A percentile compares a stretch with the other conserved stretches of the same genome.
These are phyloP conservation scores for Leccinum fibrillosum DNA, from an alignment of 768 basidiomycete species.

Conservation along the genomic window DNA sequence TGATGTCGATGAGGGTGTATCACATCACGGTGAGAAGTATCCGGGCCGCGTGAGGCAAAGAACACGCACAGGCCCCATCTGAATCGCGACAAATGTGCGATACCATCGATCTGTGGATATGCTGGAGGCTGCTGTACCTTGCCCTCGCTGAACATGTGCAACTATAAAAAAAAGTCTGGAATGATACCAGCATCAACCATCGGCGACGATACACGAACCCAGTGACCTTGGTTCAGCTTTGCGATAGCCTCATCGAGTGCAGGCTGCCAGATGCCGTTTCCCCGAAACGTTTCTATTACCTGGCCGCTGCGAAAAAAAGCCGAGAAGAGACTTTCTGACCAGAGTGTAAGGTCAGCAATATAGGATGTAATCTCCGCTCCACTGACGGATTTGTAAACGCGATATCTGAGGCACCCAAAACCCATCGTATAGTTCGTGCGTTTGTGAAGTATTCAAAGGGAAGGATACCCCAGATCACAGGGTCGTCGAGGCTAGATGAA, in stretches of 20 bases:
- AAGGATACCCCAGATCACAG: slow-evolving; percentile 83
- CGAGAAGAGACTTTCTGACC: slow-evolving; percentile 65
- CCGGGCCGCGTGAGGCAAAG: not conserved
- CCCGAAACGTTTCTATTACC: slow-evolving; percentile 88
- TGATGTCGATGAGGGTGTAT: slow-evolving; percentile 27
- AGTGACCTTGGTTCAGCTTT: slow-evolving; percentile 76
- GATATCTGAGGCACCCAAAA: slow-evolving; percentile 88
- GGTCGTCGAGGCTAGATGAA: slow-evolving; percentile 67
- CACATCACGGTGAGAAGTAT: not conserved
- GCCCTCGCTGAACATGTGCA: slow-evolving; percentile 90
- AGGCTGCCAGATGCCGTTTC: slow-evolving; percentile 84
- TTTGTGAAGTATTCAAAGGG: slow-evolving; percentile 60
- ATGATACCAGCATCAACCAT: slow-evolving; percentile 2
- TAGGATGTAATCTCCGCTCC: not conserved
- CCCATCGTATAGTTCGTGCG: slow-evolving; percentile 75
- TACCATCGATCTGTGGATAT: slow-evolving; percentile 43
- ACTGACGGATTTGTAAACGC: slow-evolving; percentile 91
- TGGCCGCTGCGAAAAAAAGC: slow-evolving; percentile 87
- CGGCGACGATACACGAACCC: slow-evolving; percentile 53
- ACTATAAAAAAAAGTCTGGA: slow-evolving; percentile 38
- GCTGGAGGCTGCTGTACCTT: slow-evolving; percentile 74
- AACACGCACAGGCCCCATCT: slow-evolving; percentile 92
- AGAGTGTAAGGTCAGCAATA: slow-evolving; percentile 15
- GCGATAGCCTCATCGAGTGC: slow-evolving; percentile 82
- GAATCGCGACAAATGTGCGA: slow-evolving; percentile 63